Base-by-base conservation (phyloP, 1,284 basidiomycete species). In the Taiwanofungus camphoratus region DNA sequence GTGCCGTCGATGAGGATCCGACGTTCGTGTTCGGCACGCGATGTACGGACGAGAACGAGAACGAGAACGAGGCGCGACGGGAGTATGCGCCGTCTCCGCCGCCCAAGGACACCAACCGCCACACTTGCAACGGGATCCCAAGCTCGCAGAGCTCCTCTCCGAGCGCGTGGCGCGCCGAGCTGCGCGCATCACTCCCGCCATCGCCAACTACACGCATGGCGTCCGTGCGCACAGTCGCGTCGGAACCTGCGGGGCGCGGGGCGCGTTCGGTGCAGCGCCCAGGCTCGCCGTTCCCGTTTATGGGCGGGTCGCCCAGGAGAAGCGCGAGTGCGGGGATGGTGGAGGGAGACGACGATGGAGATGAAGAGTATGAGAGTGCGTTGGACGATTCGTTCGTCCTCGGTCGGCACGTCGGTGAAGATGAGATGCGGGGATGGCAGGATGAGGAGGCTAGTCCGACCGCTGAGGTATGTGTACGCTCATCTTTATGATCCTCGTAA, bases 101-200 rank as follows among this genome's bases (percentile, higher is more conserved):
- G 41, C 29, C 41, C 34, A 18, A 16, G 1, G 41, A 34, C 3
- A 34, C 42, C 4, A 30, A 22, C 5, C 45, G 49, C 9, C 24
- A n/a, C n/a, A n/a, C n/a, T n/a, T n/a, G n/a, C n/a, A n/a, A n/a
- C n/a, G n/a, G n/a, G n/a, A n/a, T n/a, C n/a, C n/a, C n/a, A n/a
- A n/a, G n/a, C n/a, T n/a, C n/a, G n/a, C n/a, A n/a, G n/a, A n/a
- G n/a, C n/a, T n/a, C n/a, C n/a, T n/a, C n/a, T n/a, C n/a, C n/a
- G n/a, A n/a, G n/a, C n/a, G n/a, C n/a, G n/a, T n/a, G n/a, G n/a
- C n/a, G n/a, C n/a, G n/a, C n/a, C n/a, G n/a, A n/a, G n/a, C n/a
- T n/a, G n/a, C 48, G 24, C 47, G 52, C 39, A 34, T 56, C 54
- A 1, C 45, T 56, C 6, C 52, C 54, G 9, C 41, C 54, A 2